Evolutionary conservation across 2,329 filamentous ascomycete species (phyloP).

Genomic region (Alternaria rosae): DNA sequence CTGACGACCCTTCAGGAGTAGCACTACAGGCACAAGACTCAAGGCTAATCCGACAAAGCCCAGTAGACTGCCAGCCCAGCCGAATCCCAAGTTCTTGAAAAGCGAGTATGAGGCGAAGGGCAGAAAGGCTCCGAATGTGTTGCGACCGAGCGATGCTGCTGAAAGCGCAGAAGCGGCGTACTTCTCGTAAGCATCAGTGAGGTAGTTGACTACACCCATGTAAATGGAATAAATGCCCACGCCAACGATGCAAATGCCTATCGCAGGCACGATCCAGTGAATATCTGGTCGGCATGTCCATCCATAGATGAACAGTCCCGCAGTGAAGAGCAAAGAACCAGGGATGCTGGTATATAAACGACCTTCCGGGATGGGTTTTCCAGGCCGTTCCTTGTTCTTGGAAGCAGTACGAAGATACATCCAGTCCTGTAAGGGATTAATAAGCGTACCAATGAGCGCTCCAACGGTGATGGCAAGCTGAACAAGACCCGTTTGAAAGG

Average conservation of each 20-base stretch:
- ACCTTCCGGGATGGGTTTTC: slow-evolving; percentile 53
- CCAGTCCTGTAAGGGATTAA: slow-evolving; percentile 51
- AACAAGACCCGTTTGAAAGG: slow-evolving; percentile 48
- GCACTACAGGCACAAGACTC: slow-evolving; percentile 51
- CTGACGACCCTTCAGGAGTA: slow-evolving; percentile 52
- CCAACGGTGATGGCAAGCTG: slow-evolving; percentile 54
- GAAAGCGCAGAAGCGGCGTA: slow-evolving; percentile 58
- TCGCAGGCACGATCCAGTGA: slow-evolving; percentile 40
- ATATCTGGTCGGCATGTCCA: slow-evolving; percentile 35
- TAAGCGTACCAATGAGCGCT: slow-evolving; percentile 51
- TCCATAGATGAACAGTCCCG: slow-evolving; percentile 37
- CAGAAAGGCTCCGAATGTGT: slow-evolving; percentile 56
- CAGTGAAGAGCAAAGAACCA: slow-evolving; percentile 50
- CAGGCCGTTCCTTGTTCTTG: slow-evolving; percentile 49
- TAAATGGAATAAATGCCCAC: slow-evolving; percentile 49
- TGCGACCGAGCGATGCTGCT: slow-evolving; percentile 56
- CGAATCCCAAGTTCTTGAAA: slow-evolving; percentile 52
- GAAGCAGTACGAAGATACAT: slow-evolving; percentile 39
- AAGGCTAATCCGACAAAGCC: slow-evolving; percentile 54
- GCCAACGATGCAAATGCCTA: slow-evolving; percentile 8
- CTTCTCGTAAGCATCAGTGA: slow-evolving; percentile 58
- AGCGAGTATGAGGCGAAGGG: slow-evolving; percentile 54
- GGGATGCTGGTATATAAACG: slow-evolving; percentile 54
- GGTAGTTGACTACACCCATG: slow-evolving; percentile 59
- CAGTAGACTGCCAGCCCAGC: slow-evolving; percentile 54